Evolutionary conservation across 768 basidiomycete species (phyloP).

Genomic region (Paxillus involutus): DNA sequence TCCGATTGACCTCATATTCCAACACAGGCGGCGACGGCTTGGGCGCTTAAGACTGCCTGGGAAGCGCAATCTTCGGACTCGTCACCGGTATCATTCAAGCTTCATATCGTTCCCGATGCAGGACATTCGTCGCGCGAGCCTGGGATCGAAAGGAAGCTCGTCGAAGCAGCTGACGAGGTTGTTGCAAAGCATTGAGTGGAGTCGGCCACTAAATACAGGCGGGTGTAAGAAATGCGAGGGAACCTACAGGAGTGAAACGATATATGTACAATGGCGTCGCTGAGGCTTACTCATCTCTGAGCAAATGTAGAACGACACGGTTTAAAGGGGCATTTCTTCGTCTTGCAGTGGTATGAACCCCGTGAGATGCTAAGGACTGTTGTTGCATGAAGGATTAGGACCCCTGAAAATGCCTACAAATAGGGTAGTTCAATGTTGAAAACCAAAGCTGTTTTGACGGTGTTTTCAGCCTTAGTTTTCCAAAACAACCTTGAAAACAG

Average conservation of each 20-base stretch:
- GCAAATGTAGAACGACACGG: no score
- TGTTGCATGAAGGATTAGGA: no score
- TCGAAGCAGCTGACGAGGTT: conserved; percentile 49
- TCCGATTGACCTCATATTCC: neutral
- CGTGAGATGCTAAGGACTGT: no score
- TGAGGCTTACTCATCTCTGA: no score
- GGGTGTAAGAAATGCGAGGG: neutral
- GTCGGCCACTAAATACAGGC: neutral
- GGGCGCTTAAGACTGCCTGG: conserved; percentile 77
- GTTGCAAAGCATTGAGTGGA: conserved; percentile 22
- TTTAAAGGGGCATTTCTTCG: no score
- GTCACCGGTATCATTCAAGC: conserved; percentile 12
- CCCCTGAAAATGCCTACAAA: no score
- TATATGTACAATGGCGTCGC: neutral
- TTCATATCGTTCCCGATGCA: conserved; percentile 80
- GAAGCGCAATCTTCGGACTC: conserved; percentile 57
- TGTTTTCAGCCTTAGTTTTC: no score
- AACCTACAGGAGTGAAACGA: neutral
- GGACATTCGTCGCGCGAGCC: conserved; percentile 83
- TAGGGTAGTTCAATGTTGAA: no score
- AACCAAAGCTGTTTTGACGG: no score
- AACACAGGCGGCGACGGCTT: conserved; percentile 72
- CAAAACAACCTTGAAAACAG: no score
- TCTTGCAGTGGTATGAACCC: no score
- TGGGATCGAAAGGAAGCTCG: conserved; percentile 66